Base-by-base conservation (phyloP, 768 basidiomycete genomes). In the Tricholoma terreum region DNA sequence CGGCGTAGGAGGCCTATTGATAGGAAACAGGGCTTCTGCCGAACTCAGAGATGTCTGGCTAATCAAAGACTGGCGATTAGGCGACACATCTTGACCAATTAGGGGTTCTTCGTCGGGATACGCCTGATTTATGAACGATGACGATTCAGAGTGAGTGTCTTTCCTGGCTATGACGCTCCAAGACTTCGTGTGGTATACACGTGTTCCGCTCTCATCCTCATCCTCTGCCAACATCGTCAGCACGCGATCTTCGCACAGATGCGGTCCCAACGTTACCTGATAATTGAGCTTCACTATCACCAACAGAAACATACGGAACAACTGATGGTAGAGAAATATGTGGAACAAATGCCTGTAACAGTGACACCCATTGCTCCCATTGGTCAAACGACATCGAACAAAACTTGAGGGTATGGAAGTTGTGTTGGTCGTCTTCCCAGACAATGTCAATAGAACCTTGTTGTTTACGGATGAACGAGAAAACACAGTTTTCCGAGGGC, bases 91-190 rank as follows among this genome's bases (percentile, higher is more conserved):
- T n/a, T 74, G 72, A 57, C 71, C 76, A 45, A 75, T 63, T n/a
- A 70, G 60, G 21, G 66, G 65, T 17, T 62, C 67, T 19, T 69
- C 65, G 50, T 69, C 63, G 36, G 52, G 51, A 8, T 54, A 51
- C 17, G 71, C 65, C 46, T 69, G 65, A 33, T 62, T 65, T 8
- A 74, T 52, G 27, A 75, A 61, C 0, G 75, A 75, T 0, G 75
- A 77, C 9, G 69, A 67, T 52, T 75, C 73, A 1, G 75, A 76
- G 24, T 66, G 67, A 12, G 71, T 62, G 6, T 71, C 74, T 60
- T 76, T 76, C 43, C 74, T 67, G 6, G 67, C 77, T 27, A 74
- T 67, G 45, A 75, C 59, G 57, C 75, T 77, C 77, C 77, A 78
- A 14, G 77, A 69, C 21, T 68, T 65, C 27, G 69, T 63, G 52